Conservation (phyloP, 2,329 filamentous ascomycete species). For the Xylariaceae sp. region DNA sequence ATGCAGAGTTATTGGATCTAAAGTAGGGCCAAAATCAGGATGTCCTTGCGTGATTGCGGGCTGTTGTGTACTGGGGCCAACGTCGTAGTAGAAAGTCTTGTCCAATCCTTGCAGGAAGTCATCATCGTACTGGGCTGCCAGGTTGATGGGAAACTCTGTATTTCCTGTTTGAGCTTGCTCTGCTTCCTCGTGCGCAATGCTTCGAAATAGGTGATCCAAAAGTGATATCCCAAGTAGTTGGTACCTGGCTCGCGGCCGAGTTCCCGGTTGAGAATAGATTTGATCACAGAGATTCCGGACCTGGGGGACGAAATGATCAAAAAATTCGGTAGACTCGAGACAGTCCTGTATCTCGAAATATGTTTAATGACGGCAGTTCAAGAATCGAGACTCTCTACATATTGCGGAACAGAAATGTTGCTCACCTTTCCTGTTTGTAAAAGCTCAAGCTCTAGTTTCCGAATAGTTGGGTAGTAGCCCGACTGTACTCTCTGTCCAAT, state of each 20-base stretch:
- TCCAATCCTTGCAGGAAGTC: constrained; percentile 23
- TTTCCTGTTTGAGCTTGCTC: constrained; percentile 20
- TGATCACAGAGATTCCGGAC: constrained; percentile 43
- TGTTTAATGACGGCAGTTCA: background rate
- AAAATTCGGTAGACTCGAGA: constrained; percentile 31
- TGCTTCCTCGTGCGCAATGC: constrained; percentile 16
- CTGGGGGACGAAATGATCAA: constrained; percentile 40
- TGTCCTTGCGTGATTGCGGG: constrained; percentile 2
- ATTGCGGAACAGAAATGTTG: background rate
- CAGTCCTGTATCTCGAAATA: constrained; percentile 3
- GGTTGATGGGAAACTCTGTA: constrained; percentile 13
- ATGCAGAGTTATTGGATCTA: constrained; percentile 17
- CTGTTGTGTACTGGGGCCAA: constrained; percentile 17
- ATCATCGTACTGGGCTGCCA: constrained; percentile 20
- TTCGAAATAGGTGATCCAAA: constrained; percentile 39
- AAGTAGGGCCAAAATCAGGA: constrained; percentile 12
- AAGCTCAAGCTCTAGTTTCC: constrained; percentile 51
- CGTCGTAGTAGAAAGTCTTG: constrained; percentile 14
- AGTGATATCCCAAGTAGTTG: constrained; percentile 41
- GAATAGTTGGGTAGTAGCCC: constrained; percentile 40
- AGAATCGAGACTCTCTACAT: background rate
- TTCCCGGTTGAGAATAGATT: constrained; percentile 39
- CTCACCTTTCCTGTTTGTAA: constrained; percentile 51
- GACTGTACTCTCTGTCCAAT: constrained; percentile 36
- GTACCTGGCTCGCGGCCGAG: constrained; percentile 39